phyloP scores from a whole-genome alignment of 495 filamentous ascomycete genomes.

The Trypethelium eluteriae region DNA sequence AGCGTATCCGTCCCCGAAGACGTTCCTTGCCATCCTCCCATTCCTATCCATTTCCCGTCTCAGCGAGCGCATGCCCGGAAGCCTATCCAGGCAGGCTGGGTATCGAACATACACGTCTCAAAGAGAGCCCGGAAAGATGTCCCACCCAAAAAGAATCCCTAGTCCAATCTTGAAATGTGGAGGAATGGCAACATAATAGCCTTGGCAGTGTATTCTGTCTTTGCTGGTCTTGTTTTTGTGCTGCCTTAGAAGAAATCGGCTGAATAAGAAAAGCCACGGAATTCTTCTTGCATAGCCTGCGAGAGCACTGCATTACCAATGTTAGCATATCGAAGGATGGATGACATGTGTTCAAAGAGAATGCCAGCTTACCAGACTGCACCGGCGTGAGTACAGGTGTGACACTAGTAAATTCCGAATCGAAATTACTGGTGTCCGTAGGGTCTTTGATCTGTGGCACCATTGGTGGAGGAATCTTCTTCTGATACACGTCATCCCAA shows the following conservation, averaged over 20 bases:
- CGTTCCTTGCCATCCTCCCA: background rate
- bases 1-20: background rate
- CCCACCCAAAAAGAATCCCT: background rate
- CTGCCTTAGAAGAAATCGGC: slow-evolving; percentile 55
- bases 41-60: background rate
- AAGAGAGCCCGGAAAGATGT: background rate
- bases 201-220: background rate
- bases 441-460: slow-evolving; percentile 77
- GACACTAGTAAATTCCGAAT: slow-evolving; percentile 96
- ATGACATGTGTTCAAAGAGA: background rate
- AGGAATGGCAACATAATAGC: background rate
- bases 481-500: slow-evolving; percentile 98
- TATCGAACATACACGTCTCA: slow-evolving; percentile 3
- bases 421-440: slow-evolving; percentile 98
- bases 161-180: background rate
- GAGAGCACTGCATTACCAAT: slow-evolving; percentile 61
- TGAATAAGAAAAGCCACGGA: slow-evolving; percentile 96
- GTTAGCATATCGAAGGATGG: slow-evolving; percentile 9
- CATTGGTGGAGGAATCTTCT: slow-evolving; percentile 83
- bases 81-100: slow-evolving; percentile 4
- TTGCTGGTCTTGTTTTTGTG: background rate
- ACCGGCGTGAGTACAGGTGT: slow-evolving; percentile 96
- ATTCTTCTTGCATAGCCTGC: slow-evolving; percentile 99
- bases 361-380: slow-evolving; percentile 70
- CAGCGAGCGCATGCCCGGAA: slow-evolving; percentile 6